A percentile compares a stretch with the other conserved stretches of the same genome.
phyloP scores from a whole-genome alignment of 2,329 filamentous ascomycete genomes.

The Bisporella sp. region DNA sequence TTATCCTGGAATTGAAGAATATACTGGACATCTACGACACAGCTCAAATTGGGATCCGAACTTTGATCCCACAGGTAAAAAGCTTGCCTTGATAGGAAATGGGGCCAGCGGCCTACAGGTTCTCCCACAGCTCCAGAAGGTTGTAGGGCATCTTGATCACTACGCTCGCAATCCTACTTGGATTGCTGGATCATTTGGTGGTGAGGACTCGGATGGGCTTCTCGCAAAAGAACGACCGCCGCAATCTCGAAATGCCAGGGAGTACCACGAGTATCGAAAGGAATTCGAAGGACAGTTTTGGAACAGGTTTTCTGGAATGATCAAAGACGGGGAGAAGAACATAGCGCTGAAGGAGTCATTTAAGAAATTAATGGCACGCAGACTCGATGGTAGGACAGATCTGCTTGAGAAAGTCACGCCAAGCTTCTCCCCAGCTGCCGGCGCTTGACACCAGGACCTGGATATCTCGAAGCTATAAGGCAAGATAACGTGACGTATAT shows the following conservation, averaged over 20 bases:
- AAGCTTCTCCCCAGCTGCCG: conserved; percentile 59
- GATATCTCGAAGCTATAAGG: conserved; percentile 57
- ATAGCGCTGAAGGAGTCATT: conserved; percentile 39
- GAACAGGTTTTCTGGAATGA: conserved; percentile 42
- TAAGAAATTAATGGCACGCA: conserved; percentile 44
- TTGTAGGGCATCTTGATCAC: conserved; percentile 13
- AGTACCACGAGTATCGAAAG: conserved; percentile 34
- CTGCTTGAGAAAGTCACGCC: conserved; percentile 50
- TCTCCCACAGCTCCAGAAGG: conserved; percentile 34
- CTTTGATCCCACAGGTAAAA: conserved; percentile 40
- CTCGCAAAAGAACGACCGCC: conserved; percentile 28
- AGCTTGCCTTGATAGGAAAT: conserved; percentile 43
- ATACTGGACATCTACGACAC: conserved; percentile 46
- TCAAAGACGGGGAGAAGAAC: conserved; percentile 46
- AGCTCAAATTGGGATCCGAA: conserved; percentile 53
- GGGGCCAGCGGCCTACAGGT: conserved; percentile 48
- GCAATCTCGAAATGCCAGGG: conserved; percentile 30
- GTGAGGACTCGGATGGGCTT: conserved; percentile 37
- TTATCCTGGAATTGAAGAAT: conserved; percentile 47
- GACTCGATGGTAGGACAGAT: conserved; percentile 47
- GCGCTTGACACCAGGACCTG: conserved; percentile 57
- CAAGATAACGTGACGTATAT: conserved; percentile 55
- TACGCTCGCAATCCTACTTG: conserved; percentile 49
- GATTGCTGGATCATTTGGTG: conserved; percentile 57
- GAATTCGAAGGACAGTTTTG: conserved; percentile 32